These are phyloP conservation scores for Phaeosphaeriaceae sp. DNA, from an alignment of 2,329 filamentous ascomycete genomes.

Conservation along the genomic window DNA sequence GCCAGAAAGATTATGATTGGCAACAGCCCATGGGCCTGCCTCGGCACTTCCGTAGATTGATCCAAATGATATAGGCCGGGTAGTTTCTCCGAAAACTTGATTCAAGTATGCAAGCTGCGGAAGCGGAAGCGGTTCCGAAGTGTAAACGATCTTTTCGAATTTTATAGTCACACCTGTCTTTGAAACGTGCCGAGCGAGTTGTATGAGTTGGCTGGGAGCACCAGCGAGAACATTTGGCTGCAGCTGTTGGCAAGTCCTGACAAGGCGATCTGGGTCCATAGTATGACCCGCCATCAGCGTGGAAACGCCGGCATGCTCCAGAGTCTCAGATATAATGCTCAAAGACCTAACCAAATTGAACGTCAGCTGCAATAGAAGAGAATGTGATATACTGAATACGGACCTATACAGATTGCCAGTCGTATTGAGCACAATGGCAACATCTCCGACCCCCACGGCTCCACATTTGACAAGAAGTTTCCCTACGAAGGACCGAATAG, in stretches of 20 bases:
- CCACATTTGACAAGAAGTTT: too few species aligned
- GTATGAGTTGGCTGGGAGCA: background rate
- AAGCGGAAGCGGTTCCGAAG: background rate
- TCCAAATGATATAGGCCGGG: background rate
- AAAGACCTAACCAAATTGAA: background rate
- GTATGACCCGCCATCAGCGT: background rate
- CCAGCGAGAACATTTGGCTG: background rate
- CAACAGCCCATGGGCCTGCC: background rate
- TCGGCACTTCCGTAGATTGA: background rate
- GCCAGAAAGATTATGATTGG: background rate
- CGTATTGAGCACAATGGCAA: background rate
- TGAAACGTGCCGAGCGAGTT: background rate
- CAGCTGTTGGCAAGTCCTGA: background rate
- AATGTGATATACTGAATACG: background rate
- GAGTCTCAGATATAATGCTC: background rate
- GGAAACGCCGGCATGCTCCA: background rate
- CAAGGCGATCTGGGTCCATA: background rate
- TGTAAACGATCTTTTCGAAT: background rate
- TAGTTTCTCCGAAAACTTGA: background rate
- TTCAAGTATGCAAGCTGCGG: background rate
- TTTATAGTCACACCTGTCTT: background rate
- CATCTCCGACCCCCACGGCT: too few species aligned
- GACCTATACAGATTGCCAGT: background rate
- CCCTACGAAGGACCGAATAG: too few species aligned
- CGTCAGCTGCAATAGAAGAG: background rate